Conservation (phyloP, 768 basidiomycete genomes). For the Pleurotus platypus region DNA sequence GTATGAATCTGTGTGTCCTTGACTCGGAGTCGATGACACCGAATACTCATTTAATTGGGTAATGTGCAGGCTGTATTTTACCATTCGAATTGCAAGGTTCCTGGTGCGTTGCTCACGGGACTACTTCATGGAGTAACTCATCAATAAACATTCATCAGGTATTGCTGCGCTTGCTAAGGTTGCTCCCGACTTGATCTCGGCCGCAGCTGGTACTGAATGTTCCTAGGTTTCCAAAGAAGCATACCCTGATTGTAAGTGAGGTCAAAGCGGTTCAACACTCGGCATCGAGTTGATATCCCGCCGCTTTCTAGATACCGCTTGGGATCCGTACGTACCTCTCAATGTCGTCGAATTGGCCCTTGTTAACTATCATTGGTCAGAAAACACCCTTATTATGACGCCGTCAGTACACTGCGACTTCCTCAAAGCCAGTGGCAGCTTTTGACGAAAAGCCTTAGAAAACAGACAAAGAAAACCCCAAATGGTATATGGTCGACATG, state of each 20-base stretch:
- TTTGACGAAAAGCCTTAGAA: conserved; percentile 53
- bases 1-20: conserved; percentile 29
- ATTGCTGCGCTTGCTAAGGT: conserved; percentile 84
- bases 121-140: too few relatives aligned
- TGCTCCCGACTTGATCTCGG: conserved; percentile 9
- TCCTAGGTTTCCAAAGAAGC: conserved; percentile 73
- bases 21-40: not conserved
- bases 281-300: not conserved
- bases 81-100: conserved; percentile 82
- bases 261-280: too few relatives aligned
- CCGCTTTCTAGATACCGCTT: conserved; percentile 69
- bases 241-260: conserved; percentile 80
- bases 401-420: conserved; percentile 35
- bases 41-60: not conserved
- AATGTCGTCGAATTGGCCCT: conserved; percentile 6
- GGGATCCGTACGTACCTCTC: conserved; percentile 64
- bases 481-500: conserved; percentile 92
- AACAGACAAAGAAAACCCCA: conserved; percentile 70
- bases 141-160: conserved; percentile 32
- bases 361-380: conserved; percentile 19
- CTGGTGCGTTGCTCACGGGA: conserved; percentile 42
- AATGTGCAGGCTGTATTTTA: conserved; percentile 75
- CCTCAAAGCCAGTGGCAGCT: too few relatives aligned
- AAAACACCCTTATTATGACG: conserved; percentile 78
- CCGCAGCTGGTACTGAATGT: too few relatives aligned